Percentiles rank a stretch among this genome's conserved stretches.
Evolutionary conservation across 257 asterid species (phyloP).

Genomic region (Knoxia roxburghii): DNA sequence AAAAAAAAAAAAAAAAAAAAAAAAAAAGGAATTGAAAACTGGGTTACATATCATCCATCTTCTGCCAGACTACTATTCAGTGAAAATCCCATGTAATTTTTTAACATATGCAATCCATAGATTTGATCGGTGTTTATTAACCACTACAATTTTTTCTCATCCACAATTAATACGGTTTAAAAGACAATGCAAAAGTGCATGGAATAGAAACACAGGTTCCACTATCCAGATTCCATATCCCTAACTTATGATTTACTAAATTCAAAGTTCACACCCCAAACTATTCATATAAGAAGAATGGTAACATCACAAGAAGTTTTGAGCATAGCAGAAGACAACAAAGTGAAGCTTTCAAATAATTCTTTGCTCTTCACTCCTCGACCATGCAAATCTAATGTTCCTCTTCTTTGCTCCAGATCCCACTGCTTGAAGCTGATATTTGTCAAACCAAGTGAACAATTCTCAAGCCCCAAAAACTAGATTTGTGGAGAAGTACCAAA

Average conservation of each 20-base stretch:
- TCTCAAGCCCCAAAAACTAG: background rate
- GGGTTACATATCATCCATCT: background rate
- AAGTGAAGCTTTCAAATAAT: background rate
- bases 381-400: background rate
- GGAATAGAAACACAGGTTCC: too few species aligned
- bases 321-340: too few species aligned
- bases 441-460: background rate
- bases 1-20: constrained; percentile 11
- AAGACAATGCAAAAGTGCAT: background rate
- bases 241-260: too few species aligned
- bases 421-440: background rate
- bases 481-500: background rate
- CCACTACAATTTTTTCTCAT: background rate
- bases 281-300: background rate
- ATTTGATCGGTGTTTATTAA: background rate
- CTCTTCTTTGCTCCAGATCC: background rate
- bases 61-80: background rate
- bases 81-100: background rate
- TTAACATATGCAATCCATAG: background rate
- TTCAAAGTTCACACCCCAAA: background rate
- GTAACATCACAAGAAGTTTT: background rate
- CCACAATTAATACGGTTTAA: background rate
- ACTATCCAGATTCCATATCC: background rate
- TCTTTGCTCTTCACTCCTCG: background rate
- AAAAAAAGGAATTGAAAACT: constrained; percentile 1